Percentiles rank a stretch among this genome's conserved stretches.
Conservation (phyloP, 495 filamentous ascomycete genomes). For the Aspergillus funiculosus region DNA sequence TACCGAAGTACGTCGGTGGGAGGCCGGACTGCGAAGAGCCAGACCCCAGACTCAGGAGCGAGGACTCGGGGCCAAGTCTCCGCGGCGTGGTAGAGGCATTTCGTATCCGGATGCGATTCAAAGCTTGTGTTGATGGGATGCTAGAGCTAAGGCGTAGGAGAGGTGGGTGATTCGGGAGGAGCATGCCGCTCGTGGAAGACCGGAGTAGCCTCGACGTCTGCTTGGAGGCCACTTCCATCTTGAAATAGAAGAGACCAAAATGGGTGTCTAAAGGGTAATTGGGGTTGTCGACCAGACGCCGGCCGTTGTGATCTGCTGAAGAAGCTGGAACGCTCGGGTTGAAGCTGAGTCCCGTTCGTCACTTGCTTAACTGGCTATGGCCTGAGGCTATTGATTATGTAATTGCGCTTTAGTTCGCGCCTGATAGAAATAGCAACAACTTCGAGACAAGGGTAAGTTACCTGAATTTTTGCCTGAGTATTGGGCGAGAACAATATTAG, state of each 20-base stretch:
- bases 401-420: not conserved
- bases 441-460: no score
- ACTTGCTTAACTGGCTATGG: conserved; percentile 8
- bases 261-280: not conserved
- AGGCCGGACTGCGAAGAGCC: conserved; percentile 15
- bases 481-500: not conserved
- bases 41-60: conserved; percentile 22
- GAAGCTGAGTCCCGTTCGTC: conserved; percentile 20
- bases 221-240: conserved; percentile 40
- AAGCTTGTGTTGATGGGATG: conserved; percentile 19
- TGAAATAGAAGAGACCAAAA: conserved; percentile 6
- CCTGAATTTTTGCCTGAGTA: not conserved
- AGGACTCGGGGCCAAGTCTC: conserved; percentile 33
- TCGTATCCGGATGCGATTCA: conserved; percentile 29
- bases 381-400: conserved; percentile 25
- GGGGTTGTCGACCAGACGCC: not conserved
- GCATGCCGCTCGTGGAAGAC: conserved; percentile 16
- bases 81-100: conserved; percentile 31
- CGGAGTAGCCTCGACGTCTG: conserved; percentile 35
- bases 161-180: conserved; percentile 9
- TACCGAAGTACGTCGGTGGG: conserved; percentile 52
- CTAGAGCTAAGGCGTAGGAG: conserved; percentile 10
- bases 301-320: not conserved
- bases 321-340: conserved; percentile 16
- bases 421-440: not conserved